phyloP scores from a whole-genome alignment of 768 basidiomycete species.

The Trametes cubensis region DNA sequence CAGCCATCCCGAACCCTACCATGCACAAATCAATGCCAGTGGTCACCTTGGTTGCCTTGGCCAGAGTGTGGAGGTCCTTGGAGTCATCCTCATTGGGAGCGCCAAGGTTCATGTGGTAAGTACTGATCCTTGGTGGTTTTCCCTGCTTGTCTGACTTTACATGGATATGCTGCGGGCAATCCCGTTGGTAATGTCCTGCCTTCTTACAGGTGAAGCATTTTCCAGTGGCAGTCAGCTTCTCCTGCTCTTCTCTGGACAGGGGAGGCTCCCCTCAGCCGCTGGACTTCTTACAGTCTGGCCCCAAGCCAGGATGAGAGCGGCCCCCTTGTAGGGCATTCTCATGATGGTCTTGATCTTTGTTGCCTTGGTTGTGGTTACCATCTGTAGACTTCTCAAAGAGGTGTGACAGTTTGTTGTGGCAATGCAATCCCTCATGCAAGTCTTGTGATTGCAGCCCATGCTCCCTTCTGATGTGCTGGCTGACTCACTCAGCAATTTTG shows the following conservation, averaged over 20 bases:
- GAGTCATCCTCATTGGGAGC: not conserved
- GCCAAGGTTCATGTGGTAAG: conserved; percentile 1
- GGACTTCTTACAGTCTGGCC: too few relatives aligned
- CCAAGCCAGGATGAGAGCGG: too few relatives aligned
- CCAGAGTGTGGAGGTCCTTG: not conserved
- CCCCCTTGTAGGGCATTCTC: too few relatives aligned
- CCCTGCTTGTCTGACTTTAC: conserved; percentile 8
- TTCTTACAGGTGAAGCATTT: conserved; percentile 22
- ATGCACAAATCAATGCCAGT: not conserved
- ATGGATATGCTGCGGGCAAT: conserved; percentile 10
- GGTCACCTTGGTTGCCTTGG: not conserved
- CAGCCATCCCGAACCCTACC: too few relatives aligned
- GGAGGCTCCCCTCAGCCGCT: too few relatives aligned
- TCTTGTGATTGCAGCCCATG: too few relatives aligned
- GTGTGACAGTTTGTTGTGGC: too few relatives aligned
- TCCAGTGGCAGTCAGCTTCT: not conserved
- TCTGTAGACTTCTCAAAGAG: too few relatives aligned
- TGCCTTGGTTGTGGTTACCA: too few relatives aligned
- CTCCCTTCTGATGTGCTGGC: not conserved
- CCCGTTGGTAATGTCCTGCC: conserved; percentile 12
- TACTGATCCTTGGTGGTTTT: conserved; percentile 8
- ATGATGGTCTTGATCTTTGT: too few relatives aligned
- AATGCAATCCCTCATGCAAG: too few relatives aligned
- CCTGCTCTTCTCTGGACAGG: conserved; percentile 4
- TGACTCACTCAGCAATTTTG: conserved; percentile 32